Percentiles rank a stretch among this genome's conserved stretches.
Evolutionary conservation across 805 yeast genomes (phyloP).

Genomic region (Candida tammaniensis): DNA sequence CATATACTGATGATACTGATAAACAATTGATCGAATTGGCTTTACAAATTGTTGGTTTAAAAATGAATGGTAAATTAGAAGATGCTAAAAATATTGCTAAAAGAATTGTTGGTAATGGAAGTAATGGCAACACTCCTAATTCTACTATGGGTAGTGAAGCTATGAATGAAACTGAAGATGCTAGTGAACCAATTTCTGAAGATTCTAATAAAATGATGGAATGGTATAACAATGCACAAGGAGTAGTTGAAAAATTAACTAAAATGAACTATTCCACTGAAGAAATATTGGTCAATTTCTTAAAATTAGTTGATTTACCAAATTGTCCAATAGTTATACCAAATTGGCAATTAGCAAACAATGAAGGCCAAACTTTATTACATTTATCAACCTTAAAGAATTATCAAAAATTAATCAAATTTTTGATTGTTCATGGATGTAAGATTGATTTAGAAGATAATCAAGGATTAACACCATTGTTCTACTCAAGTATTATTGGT

Average conservation of each 20-base stretch:
- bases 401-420: conserved; percentile 56
- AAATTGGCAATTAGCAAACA: conserved; percentile 78
- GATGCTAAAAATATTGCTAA: conserved; percentile 94
- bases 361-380: conserved; percentile 82
- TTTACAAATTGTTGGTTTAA: conserved; percentile 91
- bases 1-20: conserved; percentile 94
- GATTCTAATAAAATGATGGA: conserved; percentile 15
- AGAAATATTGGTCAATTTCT: conserved; percentile 47
- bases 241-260: conserved; percentile 47
- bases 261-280: conserved; percentile 46
- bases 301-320: conserved; percentile 60
- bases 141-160: conserved; percentile 6
- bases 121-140: conserved; percentile 7
- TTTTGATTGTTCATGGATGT: conserved; percentile 64
- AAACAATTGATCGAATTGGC: conserved; percentile 93
- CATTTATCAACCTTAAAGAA: conserved; percentile 84
- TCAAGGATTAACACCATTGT: conserved; percentile 84
- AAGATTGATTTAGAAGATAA: conserved; percentile 70
- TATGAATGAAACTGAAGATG: conserved; percentile 2
- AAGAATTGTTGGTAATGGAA: conserved; percentile 68
- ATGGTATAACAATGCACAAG: conserved; percentile 55
- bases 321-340: conserved; percentile 62
- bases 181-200: conserved; percentile 4
- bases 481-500: conserved; percentile 79
- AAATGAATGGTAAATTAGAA: conserved; percentile 93